phyloP scores from a whole-genome alignment of 1,284 basidiomycete genomes.

The Salmacisia buchloeana region DNA sequence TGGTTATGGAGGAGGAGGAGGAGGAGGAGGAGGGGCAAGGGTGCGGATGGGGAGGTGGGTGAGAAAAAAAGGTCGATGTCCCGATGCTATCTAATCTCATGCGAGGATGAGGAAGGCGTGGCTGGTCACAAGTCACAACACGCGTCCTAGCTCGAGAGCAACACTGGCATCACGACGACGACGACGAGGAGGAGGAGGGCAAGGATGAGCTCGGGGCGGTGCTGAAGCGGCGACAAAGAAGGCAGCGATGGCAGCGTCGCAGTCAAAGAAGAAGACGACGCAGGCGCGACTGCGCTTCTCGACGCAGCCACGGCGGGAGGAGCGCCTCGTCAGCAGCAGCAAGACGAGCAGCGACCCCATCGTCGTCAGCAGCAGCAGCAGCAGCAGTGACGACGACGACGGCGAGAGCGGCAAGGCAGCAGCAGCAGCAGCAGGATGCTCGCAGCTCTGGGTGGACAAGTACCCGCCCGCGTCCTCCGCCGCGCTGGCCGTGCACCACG shows the following conservation, averaged over 20 bases:
- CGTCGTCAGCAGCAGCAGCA: background rate
- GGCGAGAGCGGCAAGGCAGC: no score
- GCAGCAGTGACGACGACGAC: background rate
- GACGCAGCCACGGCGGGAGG: no score
- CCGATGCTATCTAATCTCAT: no score
- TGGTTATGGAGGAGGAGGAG: background rate
- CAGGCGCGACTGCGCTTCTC: no score
- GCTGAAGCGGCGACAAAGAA: no score
- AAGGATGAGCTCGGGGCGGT: no score
- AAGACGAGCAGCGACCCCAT: background rate
- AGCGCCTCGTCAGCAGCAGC: no score
- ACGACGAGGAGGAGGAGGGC: background rate
- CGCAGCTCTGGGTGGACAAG: background rate
- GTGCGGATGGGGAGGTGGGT: background rate
- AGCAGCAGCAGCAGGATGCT: background rate
- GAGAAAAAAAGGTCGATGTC: conserved; percentile 1
- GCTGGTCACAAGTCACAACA: no score
- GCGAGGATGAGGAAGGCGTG: background rate
- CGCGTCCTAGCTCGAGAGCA: no score
- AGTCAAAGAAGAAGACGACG: no score
- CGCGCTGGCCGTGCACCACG: conserved; percentile 80
- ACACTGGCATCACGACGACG: background rate
- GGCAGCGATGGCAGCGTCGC: no score
- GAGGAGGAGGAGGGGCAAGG: background rate
- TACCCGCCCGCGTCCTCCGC: background rate